These are phyloP conservation scores for Porpolomopsis calyptriformis DNA, from an alignment of 768 basidiomycete species.

Conservation along the genomic window DNA sequence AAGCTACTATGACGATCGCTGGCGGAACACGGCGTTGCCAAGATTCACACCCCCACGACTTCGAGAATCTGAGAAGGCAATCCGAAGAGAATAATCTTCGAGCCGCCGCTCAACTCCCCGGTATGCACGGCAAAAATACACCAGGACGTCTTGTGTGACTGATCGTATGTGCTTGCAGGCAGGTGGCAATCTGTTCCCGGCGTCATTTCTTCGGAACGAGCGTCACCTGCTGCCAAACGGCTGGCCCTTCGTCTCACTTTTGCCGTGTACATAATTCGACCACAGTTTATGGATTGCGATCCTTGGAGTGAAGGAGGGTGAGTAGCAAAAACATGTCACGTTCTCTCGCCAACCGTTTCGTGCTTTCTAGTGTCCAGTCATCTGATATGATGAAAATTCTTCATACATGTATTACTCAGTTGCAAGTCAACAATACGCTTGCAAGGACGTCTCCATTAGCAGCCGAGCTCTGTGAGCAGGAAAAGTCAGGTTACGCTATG, in stretches of 20 bases:
- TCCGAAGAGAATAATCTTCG: constrained; percentile 41
- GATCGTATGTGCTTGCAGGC: constrained; percentile 25
- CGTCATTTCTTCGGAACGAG: constrained; percentile 35
- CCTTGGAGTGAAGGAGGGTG: constrained; percentile 17
- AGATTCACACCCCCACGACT: constrained; percentile 20
- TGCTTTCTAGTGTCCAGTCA: constrained; percentile 15
- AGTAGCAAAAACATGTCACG: not conserved
- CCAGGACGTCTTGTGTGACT: constrained; percentile 9
- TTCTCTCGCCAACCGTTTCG: constrained; percentile 10
- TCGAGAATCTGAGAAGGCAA: constrained; percentile 27
- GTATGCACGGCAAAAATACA: constrained; percentile 1
- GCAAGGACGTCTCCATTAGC: constrained; percentile 8
- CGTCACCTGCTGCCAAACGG: constrained; percentile 53
- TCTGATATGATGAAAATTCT: constrained; percentile 12
- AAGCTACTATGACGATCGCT: constrained; percentile 19
- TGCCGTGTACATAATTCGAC: constrained; percentile 42
- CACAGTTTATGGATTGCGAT: constrained; percentile 24
- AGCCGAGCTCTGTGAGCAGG: constrained; percentile 16
- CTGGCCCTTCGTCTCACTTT: constrained; percentile 47
- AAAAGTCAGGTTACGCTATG: constrained; percentile 29
- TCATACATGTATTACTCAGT: constrained; percentile 12
- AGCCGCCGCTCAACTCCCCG: constrained; percentile 59
- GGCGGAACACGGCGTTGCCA: constrained; percentile 14
- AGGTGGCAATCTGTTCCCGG: constrained; percentile 39
- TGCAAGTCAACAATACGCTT: constrained; percentile 9